Conservation (phyloP, 768 basidiomycete species). For the Cyathus striatus region DNA sequence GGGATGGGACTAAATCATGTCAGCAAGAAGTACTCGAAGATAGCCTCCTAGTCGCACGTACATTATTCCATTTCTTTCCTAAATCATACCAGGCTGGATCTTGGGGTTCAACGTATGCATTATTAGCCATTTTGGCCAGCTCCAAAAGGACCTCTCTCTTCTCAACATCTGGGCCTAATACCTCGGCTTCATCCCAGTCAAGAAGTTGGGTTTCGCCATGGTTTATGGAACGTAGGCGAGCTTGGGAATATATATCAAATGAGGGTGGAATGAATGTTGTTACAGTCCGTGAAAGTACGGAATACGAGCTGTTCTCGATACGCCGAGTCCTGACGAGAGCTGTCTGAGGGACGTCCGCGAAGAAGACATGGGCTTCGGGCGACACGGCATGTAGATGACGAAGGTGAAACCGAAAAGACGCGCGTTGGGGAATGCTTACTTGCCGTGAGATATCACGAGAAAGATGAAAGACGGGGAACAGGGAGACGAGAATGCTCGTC, state of each 20-base stretch:
- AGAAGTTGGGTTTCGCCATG: slow-evolving; percentile 40
- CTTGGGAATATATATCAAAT: slow-evolving; percentile 35
- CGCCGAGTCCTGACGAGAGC: slow-evolving; percentile 4
- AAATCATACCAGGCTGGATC: slow-evolving; percentile 78
- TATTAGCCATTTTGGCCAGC: slow-evolving; percentile 93
- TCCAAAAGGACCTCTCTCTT: slow-evolving; percentile 69
- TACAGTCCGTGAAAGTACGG: slow-evolving; percentile 29
- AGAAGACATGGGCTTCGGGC: slow-evolving; percentile 42
- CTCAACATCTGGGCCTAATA: slow-evolving; percentile 71
- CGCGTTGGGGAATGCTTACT: slow-evolving; percentile 5
- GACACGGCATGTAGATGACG: slow-evolving; percentile 61
- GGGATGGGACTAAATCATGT: slow-evolving; percentile 53
- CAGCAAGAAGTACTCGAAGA: background rate
- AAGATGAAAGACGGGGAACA: slow-evolving; percentile 29
- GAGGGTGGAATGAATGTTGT: slow-evolving; percentile 43
- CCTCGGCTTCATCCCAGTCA: slow-evolving; percentile 73
- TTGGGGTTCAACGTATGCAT: slow-evolving; percentile 72
- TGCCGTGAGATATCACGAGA: slow-evolving; percentile 7
- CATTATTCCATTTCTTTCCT: slow-evolving; percentile 56
- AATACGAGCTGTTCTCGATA: slow-evolving; percentile 21
- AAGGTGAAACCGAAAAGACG: slow-evolving; percentile 43
- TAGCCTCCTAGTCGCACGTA: slow-evolving; percentile 19
- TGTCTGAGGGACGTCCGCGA: slow-evolving; percentile 39
- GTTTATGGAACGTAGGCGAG: slow-evolving; percentile 37
- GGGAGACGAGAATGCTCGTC: slow-evolving; percentile 44